Conservation (phyloP, 2,329 filamentous ascomycete species). For the Ophiostoma triangulosporum region DNA sequence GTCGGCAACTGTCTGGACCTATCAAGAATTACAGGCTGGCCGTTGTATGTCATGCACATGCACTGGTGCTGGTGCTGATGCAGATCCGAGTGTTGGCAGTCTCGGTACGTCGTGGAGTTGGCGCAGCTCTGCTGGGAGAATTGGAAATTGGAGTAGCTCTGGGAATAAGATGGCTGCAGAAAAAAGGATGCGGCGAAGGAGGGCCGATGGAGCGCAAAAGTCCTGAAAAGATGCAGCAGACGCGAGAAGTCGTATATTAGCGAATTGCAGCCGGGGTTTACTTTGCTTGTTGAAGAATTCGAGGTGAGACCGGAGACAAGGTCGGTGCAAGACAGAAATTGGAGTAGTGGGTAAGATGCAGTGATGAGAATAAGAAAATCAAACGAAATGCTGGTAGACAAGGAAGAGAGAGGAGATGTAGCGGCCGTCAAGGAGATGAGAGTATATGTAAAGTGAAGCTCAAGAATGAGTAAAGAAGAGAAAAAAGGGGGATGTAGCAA, state of each 20-base stretch:
- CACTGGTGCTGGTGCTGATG: background rate
- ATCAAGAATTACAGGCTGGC: background rate
- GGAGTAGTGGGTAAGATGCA: background rate
- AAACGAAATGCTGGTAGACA: background rate
- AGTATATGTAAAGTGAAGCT: background rate
- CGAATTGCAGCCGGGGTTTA: background rate
- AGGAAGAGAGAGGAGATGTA: background rate
- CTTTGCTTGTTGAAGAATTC: background rate
- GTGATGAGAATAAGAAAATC: background rate
- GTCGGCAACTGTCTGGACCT: too few relatives aligned
- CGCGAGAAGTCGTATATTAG: background rate
- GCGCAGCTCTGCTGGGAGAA: background rate
- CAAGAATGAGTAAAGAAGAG: background rate
- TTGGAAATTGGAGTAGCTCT: conserved; percentile 5
- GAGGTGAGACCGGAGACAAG: background rate
- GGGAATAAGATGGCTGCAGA: conserved; percentile 4
- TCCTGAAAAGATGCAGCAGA: too few relatives aligned
- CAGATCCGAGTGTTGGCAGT: background rate
- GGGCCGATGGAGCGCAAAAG: too few relatives aligned
- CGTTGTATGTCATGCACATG: background rate
- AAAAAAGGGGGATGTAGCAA: background rate
- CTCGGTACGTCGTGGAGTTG: background rate
- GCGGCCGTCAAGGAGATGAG: background rate
- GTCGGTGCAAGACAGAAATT: background rate
- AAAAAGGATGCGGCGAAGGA: background rate